Evolutionary conservation across 768 basidiomycete genomes (phyloP).

Genomic region (Hebeloma cylindrosporum): DNA sequence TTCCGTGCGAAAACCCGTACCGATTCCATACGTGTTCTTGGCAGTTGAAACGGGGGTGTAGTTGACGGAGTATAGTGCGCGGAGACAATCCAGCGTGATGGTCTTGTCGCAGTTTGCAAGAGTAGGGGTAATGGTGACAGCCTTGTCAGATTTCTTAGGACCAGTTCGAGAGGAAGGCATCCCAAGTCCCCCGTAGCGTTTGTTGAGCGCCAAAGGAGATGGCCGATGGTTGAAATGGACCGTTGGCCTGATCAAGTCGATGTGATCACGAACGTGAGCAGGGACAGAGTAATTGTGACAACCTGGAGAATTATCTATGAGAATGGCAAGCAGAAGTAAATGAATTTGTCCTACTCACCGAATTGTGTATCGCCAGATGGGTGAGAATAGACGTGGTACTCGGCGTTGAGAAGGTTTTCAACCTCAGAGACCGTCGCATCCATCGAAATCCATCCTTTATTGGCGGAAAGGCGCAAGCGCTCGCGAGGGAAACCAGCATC

Average conservation of each 20-base stretch:
- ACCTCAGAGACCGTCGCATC: conserved; percentile 45
- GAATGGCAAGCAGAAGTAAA: background rate
- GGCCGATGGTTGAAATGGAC: conserved; percentile 39
- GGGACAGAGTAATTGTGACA: conserved; percentile 42
- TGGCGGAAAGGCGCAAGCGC: conserved; percentile 38
- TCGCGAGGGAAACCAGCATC: conserved; percentile 40
- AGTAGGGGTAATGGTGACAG: conserved; percentile 23
- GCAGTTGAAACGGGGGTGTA: conserved; percentile 27
- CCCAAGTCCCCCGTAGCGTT: conserved; percentile 23
- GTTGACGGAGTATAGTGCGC: conserved; percentile 26
- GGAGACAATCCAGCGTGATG: conserved; percentile 31
- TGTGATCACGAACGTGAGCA: conserved; percentile 39
- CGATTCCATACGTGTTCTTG: conserved; percentile 30
- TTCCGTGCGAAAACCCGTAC: conserved; percentile 8
- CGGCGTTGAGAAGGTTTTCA: conserved; percentile 40
- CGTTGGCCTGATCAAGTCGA: conserved; percentile 43
- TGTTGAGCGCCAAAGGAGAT: conserved; percentile 22
- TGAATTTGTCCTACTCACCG: conserved; percentile 24
- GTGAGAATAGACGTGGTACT: conserved; percentile 48
- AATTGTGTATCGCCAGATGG: conserved; percentile 39
- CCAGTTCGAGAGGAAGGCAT: conserved; percentile 21
- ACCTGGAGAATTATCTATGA: conserved; percentile 22
- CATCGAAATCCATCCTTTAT: conserved; percentile 44
- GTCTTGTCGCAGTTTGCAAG: conserved; percentile 26
- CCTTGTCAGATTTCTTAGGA: conserved; percentile 26